Conservation (phyloP, 805 yeast genomes). For the Kuraishia borneana region DNA sequence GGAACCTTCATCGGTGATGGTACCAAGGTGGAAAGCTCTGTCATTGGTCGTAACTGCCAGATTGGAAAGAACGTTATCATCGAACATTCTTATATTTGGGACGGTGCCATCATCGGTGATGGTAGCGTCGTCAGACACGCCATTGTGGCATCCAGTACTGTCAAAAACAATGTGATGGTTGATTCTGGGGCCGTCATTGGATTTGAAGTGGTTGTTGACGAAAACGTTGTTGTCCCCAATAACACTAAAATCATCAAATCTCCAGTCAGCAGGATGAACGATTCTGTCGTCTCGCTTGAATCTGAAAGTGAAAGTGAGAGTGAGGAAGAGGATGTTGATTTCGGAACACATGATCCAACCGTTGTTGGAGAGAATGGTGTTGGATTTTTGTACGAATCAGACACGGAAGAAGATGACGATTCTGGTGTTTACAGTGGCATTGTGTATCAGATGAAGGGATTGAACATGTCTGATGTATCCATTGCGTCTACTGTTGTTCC, state of each 20-base stretch:
- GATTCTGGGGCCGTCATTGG: constrained; percentile 75
- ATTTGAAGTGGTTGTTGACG: constrained; percentile 56
- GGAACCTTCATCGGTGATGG: constrained; percentile 70
- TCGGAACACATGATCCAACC: constrained; percentile 15
- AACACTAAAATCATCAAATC: constrained; percentile 41
- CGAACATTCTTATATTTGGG: constrained; percentile 79
- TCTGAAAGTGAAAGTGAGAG: constrained; percentile 17
- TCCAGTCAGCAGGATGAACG: constrained; percentile 23
- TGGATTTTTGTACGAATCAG: constrained; percentile 36
- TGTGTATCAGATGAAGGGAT: constrained; percentile 27
- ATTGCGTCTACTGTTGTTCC: constrained; percentile 35
- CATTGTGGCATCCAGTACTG: constrained; percentile 59
- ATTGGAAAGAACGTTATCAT: constrained; percentile 73
- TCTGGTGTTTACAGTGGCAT: constrained; percentile 26
- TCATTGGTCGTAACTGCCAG: constrained; percentile 76
- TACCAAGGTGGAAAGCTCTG: constrained; percentile 52
- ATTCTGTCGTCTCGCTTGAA: constrained; percentile 16
- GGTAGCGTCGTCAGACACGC: constrained; percentile 45
- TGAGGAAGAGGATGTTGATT: constrained; percentile 11
- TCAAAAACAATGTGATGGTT: constrained; percentile 41
- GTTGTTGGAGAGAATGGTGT: constrained; percentile 37
- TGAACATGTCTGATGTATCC: constrained; percentile 42
- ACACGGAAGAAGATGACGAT: constrained; percentile 26
- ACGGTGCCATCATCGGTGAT: constrained; percentile 64
- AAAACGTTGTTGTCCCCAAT: constrained; percentile 32